These are phyloP conservation scores for Ogataea glucozyma DNA, from an alignment of 805 yeast genomes.

Conservation along the genomic window DNA sequence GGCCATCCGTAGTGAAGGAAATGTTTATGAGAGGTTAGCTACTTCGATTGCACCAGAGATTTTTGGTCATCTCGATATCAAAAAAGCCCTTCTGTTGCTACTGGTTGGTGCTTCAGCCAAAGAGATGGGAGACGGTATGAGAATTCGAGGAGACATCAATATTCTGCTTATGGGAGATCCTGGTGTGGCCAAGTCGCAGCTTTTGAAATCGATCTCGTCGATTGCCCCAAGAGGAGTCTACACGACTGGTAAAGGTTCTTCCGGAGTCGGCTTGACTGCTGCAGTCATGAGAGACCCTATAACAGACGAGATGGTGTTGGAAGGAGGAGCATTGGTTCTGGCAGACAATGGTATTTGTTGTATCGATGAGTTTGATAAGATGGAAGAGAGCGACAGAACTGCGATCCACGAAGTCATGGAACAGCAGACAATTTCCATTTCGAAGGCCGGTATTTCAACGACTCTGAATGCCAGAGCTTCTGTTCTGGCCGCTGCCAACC, in stretches of 20 bases:
- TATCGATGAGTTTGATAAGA: conserved; percentile 97
- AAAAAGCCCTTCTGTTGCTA: conserved; percentile 81
- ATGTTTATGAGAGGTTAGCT: conserved; percentile 77
- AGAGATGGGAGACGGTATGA: conserved; percentile 93
- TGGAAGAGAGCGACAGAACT: conserved; percentile 96
- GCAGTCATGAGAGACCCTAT: conserved; percentile 99
- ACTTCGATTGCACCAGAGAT: conserved; percentile 96
- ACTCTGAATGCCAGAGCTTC: conserved; percentile 95
- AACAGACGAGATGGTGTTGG: conserved; percentile 97
- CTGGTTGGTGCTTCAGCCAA: conserved; percentile 96
- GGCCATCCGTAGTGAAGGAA: conserved; percentile 58
- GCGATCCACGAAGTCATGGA: conserved; percentile 99
- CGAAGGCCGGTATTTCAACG: conserved; percentile 97
- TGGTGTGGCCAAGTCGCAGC: conserved; percentile 98
- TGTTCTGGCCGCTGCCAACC: conserved; percentile 98
- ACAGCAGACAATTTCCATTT: conserved; percentile 95
- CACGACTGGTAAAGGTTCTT: conserved; percentile 97
- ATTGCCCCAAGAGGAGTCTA: conserved; percentile 96
- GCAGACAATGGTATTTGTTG: conserved; percentile 99
- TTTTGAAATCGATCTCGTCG: conserved; percentile 84
- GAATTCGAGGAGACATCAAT: conserved; percentile 95
- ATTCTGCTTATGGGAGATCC: conserved; percentile 98
- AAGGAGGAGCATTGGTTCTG: conserved; percentile 95
- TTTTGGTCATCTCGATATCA: conserved; percentile 90
- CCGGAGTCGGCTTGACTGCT: conserved; percentile 98